Conservation (phyloP, 768 basidiomycete species). For the Hortiboletus flavorubellus region DNA sequence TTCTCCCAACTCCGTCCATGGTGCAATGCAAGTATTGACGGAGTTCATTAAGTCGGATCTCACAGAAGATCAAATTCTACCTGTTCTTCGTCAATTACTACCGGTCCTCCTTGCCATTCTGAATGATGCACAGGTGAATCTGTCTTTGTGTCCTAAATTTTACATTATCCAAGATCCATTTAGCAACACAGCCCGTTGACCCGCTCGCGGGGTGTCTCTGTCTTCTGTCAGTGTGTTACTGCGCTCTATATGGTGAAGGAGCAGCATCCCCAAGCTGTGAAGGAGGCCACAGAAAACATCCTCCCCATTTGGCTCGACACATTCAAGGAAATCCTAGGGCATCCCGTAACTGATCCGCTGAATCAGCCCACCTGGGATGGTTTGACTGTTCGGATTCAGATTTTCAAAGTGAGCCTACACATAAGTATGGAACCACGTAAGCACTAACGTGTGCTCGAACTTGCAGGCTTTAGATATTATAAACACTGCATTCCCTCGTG, state of each 20-base stretch:
- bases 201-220: slow-evolving; percentile 78
- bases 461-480: slow-evolving; percentile 74
- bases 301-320: slow-evolving; percentile 92
- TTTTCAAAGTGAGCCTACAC: slow-evolving; percentile 65
- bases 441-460: neutral
- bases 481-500: slow-evolving; percentile 76
- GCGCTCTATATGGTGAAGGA: slow-evolving; percentile 95
- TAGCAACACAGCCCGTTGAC: slow-evolving; percentile 76
- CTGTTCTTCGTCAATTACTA: slow-evolving; percentile 82
- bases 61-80: slow-evolving; percentile 92
- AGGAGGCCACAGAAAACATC: slow-evolving; percentile 75
- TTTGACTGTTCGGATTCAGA: slow-evolving; percentile 72
- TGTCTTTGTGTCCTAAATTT: neutral
- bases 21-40: slow-evolving; percentile 92
- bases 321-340: slow-evolving; percentile 70
- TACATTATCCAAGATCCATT: neutral
- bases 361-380: slow-evolving; percentile 73
- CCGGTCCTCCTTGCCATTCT: slow-evolving; percentile 83
- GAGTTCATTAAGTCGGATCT: slow-evolving; percentile 93
- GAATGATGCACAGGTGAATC: slow-evolving; percentile 64
- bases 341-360: slow-evolving; percentile 60
- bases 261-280: slow-evolving; percentile 82
- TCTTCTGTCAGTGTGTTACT: slow-evolving; percentile 87
- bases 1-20: slow-evolving; percentile 78
- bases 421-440: neutral